Evolutionary conservation across 176 grass and related monocot genomes (phyloP).

Genomic region (Elymus sibiricus): DNA sequence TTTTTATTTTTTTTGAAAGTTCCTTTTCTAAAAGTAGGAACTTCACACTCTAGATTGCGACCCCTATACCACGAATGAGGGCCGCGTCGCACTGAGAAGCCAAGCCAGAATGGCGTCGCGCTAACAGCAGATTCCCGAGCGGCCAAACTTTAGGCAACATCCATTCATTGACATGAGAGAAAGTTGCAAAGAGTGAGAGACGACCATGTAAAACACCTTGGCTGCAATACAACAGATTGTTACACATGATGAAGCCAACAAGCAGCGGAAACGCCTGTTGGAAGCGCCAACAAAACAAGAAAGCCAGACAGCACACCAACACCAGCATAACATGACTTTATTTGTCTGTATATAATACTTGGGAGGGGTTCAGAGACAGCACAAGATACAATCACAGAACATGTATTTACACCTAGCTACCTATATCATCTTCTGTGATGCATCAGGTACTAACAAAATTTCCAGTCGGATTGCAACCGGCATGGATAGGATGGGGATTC

Average conservation of each 20-base stretch:
- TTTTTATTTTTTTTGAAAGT: no score
- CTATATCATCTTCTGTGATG: constrained; percentile 28
- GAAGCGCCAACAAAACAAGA: not conserved
- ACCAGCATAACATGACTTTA: not conserved
- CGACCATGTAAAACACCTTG: no score
- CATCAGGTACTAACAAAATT: constrained; percentile 32
- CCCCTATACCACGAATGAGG: no score
- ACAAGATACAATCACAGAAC: constrained; percentile 34
- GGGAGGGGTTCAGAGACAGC: not conserved
- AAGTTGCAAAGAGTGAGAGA: no score
- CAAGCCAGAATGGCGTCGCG: no score
- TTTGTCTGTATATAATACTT: not conserved
- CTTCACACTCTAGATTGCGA: no score
- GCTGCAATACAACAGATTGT: not conserved
- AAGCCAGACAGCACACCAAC: not conserved
- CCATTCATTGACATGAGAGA: no score
- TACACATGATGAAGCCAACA: not conserved
- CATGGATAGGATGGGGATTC: constrained; percentile 31
- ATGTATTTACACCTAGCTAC: constrained; percentile 35
- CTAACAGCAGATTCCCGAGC: no score
- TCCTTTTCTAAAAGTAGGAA: no score
- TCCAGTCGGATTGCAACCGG: constrained; percentile 24
- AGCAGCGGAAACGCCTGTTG: not conserved
- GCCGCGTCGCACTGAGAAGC: no score
- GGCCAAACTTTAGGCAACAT: no score